Conservation (phyloP, 441 rosid species). For the Aleurites moluccanus region DNA sequence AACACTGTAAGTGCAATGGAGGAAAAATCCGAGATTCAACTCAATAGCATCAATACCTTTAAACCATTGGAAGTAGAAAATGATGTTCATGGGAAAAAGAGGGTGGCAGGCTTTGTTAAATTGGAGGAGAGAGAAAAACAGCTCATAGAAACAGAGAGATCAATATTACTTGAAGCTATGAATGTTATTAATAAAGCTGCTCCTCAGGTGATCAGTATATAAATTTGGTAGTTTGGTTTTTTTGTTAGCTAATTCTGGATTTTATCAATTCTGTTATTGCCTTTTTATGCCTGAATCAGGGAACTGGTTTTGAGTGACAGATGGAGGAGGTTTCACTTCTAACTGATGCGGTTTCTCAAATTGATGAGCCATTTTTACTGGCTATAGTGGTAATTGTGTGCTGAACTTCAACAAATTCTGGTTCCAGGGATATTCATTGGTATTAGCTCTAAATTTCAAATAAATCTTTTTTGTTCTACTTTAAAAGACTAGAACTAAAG, state of each 20-base stretch:
- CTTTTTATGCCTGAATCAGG: constrained; percentile 39
- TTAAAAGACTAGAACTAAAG: constrained; percentile 28
- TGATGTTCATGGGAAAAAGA: constrained; percentile 28
- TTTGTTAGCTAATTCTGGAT: constrained; percentile 30
- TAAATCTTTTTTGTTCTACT: constrained; percentile 34
- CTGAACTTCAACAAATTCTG: constrained; percentile 98
- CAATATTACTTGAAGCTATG: constrained; percentile 57
- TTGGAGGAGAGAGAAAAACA: constrained; percentile 70
- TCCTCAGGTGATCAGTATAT: constrained; percentile 76
- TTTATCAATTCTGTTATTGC: constrained; percentile 20
- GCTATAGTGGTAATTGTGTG: constrained; percentile 99
- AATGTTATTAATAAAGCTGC: constrained; percentile 77
- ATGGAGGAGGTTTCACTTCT: constrained; percentile 97
- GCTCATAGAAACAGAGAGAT: constrained; percentile 68
- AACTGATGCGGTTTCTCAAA: constrained; percentile 78
- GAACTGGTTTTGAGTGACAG: constrained; percentile 46
- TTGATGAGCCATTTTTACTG: constrained; percentile 95
- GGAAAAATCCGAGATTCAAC: constrained; percentile 31
- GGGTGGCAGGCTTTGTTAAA: constrained; percentile 55
- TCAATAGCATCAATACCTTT: constrained; percentile 23
- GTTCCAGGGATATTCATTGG: constrained; percentile 91
- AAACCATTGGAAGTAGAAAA: constrained; percentile 25
- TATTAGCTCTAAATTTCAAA: constrained; percentile 87
- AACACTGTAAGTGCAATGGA: constrained; percentile 28
- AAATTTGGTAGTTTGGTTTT: constrained; percentile 52